A percentile compares a stretch with the other conserved stretches of the same genome.
Evolutionary conservation across 2,329 filamentous ascomycete species (phyloP).

Genomic region (Arthrobotrys entomopaga): DNA sequence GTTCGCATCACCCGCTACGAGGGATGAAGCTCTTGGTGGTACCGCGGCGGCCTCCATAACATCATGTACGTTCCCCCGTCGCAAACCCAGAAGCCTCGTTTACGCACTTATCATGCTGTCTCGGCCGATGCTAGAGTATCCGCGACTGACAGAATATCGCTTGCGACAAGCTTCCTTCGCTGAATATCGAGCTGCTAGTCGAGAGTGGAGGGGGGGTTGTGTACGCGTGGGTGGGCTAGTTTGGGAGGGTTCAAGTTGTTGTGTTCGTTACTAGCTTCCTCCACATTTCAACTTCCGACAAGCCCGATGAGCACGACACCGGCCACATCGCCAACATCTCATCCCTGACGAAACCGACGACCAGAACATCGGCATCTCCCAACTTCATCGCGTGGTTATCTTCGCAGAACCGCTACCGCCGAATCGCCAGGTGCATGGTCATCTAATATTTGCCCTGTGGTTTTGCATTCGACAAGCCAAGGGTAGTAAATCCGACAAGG

Average conservation of each 20-base stretch:
- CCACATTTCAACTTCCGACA: conserved; percentile 43
- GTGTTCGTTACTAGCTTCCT: conserved; percentile 51
- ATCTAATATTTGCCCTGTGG: neutral
- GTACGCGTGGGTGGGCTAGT: conserved; percentile 38
- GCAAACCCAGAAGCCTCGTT: conserved; percentile 11
- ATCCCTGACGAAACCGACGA: conserved; percentile 41
- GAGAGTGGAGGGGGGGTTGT: conserved; percentile 22
- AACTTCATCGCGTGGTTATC: conserved; percentile 15
- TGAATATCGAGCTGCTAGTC: conserved; percentile 13
- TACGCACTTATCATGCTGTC: conserved; percentile 53
- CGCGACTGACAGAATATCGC: conserved; percentile 22
- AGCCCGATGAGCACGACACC: conserved; percentile 34
- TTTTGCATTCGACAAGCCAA: conserved; percentile 17
- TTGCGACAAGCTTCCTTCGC: conserved; percentile 42
- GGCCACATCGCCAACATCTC: conserved; percentile 48
- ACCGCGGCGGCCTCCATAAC: conserved; percentile 52
- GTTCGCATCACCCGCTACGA: conserved; percentile 45
- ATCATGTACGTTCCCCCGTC: conserved; percentile 37
- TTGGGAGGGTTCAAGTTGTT: conserved; percentile 49
- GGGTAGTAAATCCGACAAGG: conserved; percentile 1
- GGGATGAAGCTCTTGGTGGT: conserved; percentile 55
- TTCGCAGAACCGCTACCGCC: conserved; percentile 6
- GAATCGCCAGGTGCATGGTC: conserved; percentile 20
- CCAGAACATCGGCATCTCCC: conserved; percentile 21
- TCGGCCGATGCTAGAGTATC: conserved; percentile 24